Evolutionary conservation across 1,284 basidiomycete species (phyloP).

Genomic region (Trichosporon coremiiforme): DNA sequence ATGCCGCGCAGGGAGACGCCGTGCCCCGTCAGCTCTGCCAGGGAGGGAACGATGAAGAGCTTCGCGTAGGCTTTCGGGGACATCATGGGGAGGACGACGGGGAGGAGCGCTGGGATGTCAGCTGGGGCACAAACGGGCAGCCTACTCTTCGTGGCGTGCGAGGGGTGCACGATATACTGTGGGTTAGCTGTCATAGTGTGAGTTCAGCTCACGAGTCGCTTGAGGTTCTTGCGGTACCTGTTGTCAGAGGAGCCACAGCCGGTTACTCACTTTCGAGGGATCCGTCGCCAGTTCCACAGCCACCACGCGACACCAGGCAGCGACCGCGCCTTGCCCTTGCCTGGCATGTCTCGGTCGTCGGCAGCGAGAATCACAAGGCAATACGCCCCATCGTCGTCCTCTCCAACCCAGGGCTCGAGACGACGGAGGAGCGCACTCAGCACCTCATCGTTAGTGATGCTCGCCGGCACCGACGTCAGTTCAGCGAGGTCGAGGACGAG

Average conservation of each 20-base stretch:
- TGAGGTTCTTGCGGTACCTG: constrained; percentile 51
- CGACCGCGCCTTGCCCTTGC: constrained; percentile 29
- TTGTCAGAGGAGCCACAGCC: constrained; percentile 8
- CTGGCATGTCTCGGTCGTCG: constrained; percentile 28
- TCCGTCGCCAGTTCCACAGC: constrained; percentile 44
- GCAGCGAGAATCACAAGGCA: constrained; percentile 46
- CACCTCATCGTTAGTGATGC: constrained; percentile 39
- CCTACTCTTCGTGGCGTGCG: constrained; percentile 43
- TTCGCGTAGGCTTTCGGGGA: constrained; percentile 51
- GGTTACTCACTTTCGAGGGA: constrained; percentile 43
- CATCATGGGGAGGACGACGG: constrained; percentile 44
- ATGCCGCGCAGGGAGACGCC: constrained; percentile 41
- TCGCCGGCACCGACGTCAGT: constrained; percentile 30
- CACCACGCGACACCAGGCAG: constrained; percentile 47
- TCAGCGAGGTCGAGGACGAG: constrained; percentile 40
- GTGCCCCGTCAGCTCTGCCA: constrained; percentile 35
- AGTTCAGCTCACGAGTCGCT: constrained; percentile 39
- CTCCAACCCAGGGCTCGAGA: constrained; percentile 48
- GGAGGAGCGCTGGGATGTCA: constrained; percentile 37
- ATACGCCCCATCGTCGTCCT: constrained; percentile 45
- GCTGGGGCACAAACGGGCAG: not conserved
- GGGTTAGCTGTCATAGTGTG: not conserved
- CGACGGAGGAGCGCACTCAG: constrained; percentile 36
- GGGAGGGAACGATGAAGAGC: constrained; percentile 41
- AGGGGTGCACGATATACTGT: constrained; percentile 50